A percentile compares a stretch with the other conserved stretches of the same genome.
These are phyloP conservation scores for Hypoxylon rubiginosum DNA, from an alignment of 2,329 filamentous ascomycete genomes.

Conservation along the genomic window DNA sequence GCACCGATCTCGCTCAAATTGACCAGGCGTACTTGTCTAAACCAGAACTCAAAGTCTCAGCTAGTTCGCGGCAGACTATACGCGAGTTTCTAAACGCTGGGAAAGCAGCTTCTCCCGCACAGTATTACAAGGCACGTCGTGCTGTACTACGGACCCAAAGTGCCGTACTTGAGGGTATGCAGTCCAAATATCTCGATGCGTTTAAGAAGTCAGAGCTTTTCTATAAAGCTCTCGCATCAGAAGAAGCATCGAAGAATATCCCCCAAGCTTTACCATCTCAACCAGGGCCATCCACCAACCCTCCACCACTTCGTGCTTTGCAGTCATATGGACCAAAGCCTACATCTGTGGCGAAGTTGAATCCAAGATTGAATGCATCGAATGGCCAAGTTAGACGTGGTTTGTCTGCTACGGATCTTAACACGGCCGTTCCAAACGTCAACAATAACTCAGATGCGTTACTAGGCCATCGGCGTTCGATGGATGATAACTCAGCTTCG, in stretches of 20 bases:
- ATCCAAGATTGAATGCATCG: slow-evolving; percentile 54
- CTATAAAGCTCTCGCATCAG: slow-evolving; percentile 94
- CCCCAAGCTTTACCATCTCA: slow-evolving; percentile 38
- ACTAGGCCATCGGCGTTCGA: slow-evolving; percentile 69
- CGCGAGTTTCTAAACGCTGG: slow-evolving; percentile 84
- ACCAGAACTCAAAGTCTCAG: slow-evolving; percentile 82
- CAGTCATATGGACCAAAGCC: slow-evolving; percentile 61
- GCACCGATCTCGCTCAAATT: slow-evolving; percentile 90
- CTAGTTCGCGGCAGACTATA: slow-evolving; percentile 77
- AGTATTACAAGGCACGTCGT: slow-evolving; percentile 86
- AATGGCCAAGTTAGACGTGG: slow-evolving; percentile 55
- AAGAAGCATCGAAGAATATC: slow-evolving; percentile 72
- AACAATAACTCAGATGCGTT: slow-evolving; percentile 57
- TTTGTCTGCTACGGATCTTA: slow-evolving; percentile 65
- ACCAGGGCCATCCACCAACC: slow-evolving; percentile 46
- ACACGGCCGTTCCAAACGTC: slow-evolving; percentile 54
- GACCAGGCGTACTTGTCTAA: slow-evolving; percentile 89
- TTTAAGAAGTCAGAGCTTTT: slow-evolving; percentile 96
- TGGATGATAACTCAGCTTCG: slow-evolving; percentile 72
- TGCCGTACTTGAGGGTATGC: slow-evolving; percentile 85
- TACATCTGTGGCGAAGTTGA: slow-evolving; percentile 59
- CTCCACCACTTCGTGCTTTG: slow-evolving; percentile 50
- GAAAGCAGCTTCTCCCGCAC: slow-evolving; percentile 78
- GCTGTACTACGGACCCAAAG: slow-evolving; percentile 88
- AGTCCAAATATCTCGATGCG: slow-evolving; percentile 80